phyloP scores from a whole-genome alignment of 2,329 filamentous ascomycete genomes.

The Bipolaris victoriae region DNA sequence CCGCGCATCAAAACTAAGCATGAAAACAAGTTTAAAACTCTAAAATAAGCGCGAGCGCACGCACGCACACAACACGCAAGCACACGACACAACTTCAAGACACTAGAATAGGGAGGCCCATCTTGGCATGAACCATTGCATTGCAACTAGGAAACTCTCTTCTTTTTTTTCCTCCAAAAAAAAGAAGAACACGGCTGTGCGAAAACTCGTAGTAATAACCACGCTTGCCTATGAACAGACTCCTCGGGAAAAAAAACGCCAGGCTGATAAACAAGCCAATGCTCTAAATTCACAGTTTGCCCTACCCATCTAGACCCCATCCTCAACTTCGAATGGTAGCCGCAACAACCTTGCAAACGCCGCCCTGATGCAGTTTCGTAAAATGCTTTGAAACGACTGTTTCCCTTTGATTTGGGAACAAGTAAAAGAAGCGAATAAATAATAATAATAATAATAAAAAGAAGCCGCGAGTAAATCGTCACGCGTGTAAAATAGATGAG shows the following conservation, averaged over 20 bases:
- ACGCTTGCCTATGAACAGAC: slow-evolving; percentile 2
- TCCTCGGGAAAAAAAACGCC: slow-evolving; percentile 6
- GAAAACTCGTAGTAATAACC: neutral
- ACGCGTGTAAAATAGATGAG: slow-evolving; percentile 1
- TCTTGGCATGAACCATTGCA: neutral
- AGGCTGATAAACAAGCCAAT: slow-evolving; percentile 9
- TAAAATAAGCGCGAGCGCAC: slow-evolving; percentile 5
- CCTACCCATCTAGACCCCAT: slow-evolving; percentile 1
- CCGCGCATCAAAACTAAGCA: slow-evolving; percentile 16
- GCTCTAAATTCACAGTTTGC: slow-evolving; percentile 2
- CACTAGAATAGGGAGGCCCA: neutral
- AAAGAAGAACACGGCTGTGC: neutral
- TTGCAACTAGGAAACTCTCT: neutral
- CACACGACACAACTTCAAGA: neutral
- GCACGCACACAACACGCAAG: neutral
- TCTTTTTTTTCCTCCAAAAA: no score
- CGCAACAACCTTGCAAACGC: slow-evolving; percentile 25
- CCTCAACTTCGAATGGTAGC: neutral
- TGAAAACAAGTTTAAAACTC: slow-evolving; percentile 27
- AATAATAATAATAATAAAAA: neutral
- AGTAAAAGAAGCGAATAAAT: neutral
- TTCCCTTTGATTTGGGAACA: neutral
- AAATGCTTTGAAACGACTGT: slow-evolving; percentile 27
- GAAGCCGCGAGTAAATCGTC: slow-evolving; percentile 1
- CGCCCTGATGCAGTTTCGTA: slow-evolving; percentile 35